Evolutionary conservation across 1,284 basidiomycete species (phyloP).

Genomic region (Heterobasidion occidentale): DNA sequence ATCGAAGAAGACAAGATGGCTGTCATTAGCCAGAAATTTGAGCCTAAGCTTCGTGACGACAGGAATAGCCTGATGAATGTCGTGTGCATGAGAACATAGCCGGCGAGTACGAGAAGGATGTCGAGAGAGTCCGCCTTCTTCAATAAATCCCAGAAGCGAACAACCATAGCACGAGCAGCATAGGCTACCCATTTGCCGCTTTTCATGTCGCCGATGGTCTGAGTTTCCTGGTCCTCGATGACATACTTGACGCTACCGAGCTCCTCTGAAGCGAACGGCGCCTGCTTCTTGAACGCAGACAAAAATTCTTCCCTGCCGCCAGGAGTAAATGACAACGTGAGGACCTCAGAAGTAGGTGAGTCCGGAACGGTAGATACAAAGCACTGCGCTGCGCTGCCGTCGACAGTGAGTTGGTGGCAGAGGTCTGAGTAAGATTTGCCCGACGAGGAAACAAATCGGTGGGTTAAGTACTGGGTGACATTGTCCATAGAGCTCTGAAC

Average conservation of each 20-base stretch:
- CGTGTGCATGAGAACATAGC: constrained; percentile 93
- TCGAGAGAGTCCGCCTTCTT: constrained; percentile 95
- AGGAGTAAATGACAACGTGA: constrained; percentile 53
- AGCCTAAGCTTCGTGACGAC: constrained; percentile 81
- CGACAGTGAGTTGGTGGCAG: constrained; percentile 20
- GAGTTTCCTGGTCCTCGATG: constrained; percentile 25
- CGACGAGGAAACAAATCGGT: constrained; percentile 30
- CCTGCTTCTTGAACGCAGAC: constrained; percentile 31
- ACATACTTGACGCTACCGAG: constrained; percentile 32
- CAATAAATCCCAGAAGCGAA: constrained; percentile 83
- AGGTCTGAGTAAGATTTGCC: constrained; percentile 24
- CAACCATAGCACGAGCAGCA: constrained; percentile 70
- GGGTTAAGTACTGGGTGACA: constrained; percentile 38
- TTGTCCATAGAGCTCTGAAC: constrained; percentile 33
- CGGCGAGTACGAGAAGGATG: constrained; percentile 91
- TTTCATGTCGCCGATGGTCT: constrained; percentile 58
- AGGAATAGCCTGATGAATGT: constrained; percentile 90
- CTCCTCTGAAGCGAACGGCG: constrained; percentile 26
- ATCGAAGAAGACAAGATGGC: constrained; percentile 82
- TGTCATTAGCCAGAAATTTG: constrained; percentile 83
- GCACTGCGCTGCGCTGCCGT: constrained; percentile 24
- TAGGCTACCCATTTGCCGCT: constrained; percentile 84
- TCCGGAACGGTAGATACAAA: constrained; percentile 29
- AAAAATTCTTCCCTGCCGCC: constrained; percentile 44
- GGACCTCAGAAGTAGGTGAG: constrained; percentile 32